These are phyloP conservation scores for Nothophaeocryptopus gaeumannii DNA, from an alignment of 2,329 filamentous ascomycete genomes.

Conservation along the genomic window DNA sequence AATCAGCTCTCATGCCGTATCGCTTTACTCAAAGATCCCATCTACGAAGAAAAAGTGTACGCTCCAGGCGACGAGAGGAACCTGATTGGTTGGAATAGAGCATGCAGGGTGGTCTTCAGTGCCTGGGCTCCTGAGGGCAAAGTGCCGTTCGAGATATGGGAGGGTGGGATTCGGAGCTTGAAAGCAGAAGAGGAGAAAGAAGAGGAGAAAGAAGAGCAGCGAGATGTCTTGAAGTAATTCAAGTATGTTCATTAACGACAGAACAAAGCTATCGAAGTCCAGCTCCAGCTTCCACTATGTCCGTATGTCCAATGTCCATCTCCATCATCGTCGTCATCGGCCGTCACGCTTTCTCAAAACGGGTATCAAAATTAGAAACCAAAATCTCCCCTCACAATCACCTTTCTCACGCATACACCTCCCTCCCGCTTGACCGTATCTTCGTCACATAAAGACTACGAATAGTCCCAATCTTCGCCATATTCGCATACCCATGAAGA, in stretches of 20 bases:
- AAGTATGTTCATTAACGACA: too few relatives aligned
- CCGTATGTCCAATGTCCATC: too few relatives aligned
- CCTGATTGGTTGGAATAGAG: constrained; percentile 64
- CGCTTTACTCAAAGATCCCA: constrained; percentile 70
- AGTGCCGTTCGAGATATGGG: constrained; percentile 72
- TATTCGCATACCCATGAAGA: constrained; percentile 17
- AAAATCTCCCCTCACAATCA: background rate
- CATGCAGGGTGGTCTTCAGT: constrained; percentile 87
- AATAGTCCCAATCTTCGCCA: constrained; percentile 6
- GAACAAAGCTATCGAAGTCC: too few relatives aligned
- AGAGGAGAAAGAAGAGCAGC: too few relatives aligned
- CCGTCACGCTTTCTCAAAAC: too few relatives aligned
- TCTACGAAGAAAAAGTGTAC: constrained; percentile 43
- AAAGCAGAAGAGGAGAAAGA: too few relatives aligned
- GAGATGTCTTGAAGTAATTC: too few relatives aligned
- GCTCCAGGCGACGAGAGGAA: constrained; percentile 42
- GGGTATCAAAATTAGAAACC: too few relatives aligned
- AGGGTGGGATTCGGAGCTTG: constrained; percentile 52
- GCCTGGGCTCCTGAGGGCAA: constrained; percentile 64
- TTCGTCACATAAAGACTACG: constrained; percentile 17
- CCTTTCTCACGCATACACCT: too few relatives aligned
- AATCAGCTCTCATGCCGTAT: constrained; percentile 83
- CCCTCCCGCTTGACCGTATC: constrained; percentile 1
- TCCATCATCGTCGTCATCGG: too few relatives aligned
- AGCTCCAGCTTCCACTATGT: too few relatives aligned